phyloP scores from a whole-genome alignment of 352 stramenopile species.

The Phytophthora podocarpi region DNA sequence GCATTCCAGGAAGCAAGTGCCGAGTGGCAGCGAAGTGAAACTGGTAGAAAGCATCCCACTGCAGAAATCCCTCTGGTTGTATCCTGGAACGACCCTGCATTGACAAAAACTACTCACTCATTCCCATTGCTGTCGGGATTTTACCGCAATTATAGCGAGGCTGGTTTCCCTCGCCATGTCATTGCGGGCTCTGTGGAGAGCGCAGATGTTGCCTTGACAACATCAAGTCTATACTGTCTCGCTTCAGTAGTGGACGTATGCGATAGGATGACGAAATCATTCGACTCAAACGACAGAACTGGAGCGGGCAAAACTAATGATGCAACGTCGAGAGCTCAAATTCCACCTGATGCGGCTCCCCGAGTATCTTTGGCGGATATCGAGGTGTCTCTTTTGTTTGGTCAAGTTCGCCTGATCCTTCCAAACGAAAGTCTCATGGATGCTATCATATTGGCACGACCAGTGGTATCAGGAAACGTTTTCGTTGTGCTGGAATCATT shows the following conservation, averaged over 20 bases:
- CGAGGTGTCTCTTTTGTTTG: conserved; percentile 53
- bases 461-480: conserved; percentile 27
- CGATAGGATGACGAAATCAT: neutral
- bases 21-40: neutral
- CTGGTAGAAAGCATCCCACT: neutral
- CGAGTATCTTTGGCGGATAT: conserved; percentile 26
- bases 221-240: conserved; percentile 50
- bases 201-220: conserved; percentile 50
- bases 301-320: neutral
- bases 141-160: conserved; percentile 57
- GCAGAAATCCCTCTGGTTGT: conserved; percentile 44
- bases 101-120: conserved; percentile 18
- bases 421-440: conserved; percentile 46
- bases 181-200: conserved; percentile 54
- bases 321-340: neutral
- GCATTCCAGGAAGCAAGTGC: conserved; percentile 31
- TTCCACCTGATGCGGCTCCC: neutral
- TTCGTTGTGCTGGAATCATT: conserved; percentile 60
- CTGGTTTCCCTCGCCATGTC: conserved; percentile 25
- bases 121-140: conserved; percentile 50
- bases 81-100: conserved; percentile 22
- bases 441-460: conserved; percentile 16
- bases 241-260: conserved; percentile 30
- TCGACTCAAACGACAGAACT: neutral
- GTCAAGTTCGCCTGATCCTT: conserved; percentile 60